These are phyloP conservation scores for Auricularia sp. DNA, from an alignment of 768 basidiomycete species.

Conservation along the genomic window DNA sequence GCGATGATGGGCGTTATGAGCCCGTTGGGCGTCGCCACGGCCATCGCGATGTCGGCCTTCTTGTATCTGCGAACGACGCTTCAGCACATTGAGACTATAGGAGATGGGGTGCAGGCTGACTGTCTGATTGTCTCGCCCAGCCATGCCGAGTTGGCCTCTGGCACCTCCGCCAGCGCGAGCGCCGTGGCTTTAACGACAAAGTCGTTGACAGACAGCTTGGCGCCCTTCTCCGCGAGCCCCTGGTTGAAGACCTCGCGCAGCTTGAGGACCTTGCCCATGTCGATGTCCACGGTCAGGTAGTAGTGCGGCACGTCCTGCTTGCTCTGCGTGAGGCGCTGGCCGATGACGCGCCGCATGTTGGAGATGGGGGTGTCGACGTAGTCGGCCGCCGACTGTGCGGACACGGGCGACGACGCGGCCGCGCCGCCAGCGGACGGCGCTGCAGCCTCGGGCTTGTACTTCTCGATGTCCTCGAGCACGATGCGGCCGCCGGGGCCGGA, in stretches of 20 bases:
- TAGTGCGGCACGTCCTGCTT: conserved; percentile 96
- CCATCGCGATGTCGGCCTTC: conserved; percentile 93
- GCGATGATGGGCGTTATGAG: conserved; percentile 96
- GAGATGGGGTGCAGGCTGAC: conserved; percentile 39
- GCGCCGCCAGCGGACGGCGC: conserved; percentile 24
- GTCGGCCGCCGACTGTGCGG: conserved; percentile 35
- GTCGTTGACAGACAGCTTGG: conserved; percentile 93
- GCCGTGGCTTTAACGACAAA: conserved; percentile 93
- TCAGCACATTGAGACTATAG: not conserved
- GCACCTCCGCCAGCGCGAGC: conserved; percentile 86
- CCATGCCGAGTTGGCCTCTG: conserved; percentile 98
- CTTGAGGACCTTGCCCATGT: conserved; percentile 94
- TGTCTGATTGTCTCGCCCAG: conserved; percentile 89
- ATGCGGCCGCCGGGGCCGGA: conserved; percentile 91
- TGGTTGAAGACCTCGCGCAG: conserved; percentile 94
- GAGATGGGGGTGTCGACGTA: conserved; percentile 85
- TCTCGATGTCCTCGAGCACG: conserved; percentile 89
- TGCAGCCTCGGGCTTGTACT: conserved; percentile 49
- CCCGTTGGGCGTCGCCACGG: conserved; percentile 91
- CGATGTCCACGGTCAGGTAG: conserved; percentile 88
- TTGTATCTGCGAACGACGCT: conserved; percentile 52
- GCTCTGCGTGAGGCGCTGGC: conserved; percentile 78
- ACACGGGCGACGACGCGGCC: conserved; percentile 33
- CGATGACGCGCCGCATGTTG: conserved; percentile 93
- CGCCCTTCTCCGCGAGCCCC: conserved; percentile 70